Conservation (phyloP, 345 rosid species). For the Eucalyptus albens region DNA sequence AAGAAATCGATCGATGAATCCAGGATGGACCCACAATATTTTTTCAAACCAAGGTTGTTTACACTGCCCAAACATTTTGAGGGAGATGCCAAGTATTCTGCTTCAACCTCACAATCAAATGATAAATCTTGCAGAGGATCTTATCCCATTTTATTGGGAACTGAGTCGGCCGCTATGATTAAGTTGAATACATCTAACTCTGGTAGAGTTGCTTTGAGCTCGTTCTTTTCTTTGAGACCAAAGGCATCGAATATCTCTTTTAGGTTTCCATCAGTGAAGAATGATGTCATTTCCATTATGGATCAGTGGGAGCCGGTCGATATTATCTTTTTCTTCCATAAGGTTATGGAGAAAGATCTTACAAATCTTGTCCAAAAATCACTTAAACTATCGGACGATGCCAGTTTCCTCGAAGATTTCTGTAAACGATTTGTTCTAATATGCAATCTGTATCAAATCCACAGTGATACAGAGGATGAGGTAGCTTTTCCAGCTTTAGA, state of each 20-base stretch:
- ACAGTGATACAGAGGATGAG: constrained; percentile 72
- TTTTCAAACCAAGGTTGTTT: constrained; percentile 28
- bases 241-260: constrained; percentile 5
- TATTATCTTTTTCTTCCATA: constrained; percentile 68
- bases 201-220: constrained; percentile 24
- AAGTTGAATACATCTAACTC: constrained; percentile 27
- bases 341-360: constrained; percentile 68
- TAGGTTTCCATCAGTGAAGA: constrained; percentile 17
- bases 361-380: constrained; percentile 57
- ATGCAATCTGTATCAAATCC: constrained; percentile 40
- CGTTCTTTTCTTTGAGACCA: constrained; percentile 14
- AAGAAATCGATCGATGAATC: constrained; percentile 44
- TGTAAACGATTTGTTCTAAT: constrained; percentile 38
- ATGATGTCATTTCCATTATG: constrained; percentile 1
- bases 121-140: constrained; percentile 1
- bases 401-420: constrained; percentile 40
- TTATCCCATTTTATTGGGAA: constrained; percentile 2
- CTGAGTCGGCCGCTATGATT: neutral
- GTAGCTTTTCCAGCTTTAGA: constrained; percentile 78
- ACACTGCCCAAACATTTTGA: constrained; percentile 3
- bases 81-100: neutral
- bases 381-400: constrained; percentile 33
- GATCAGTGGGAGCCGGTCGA: constrained; percentile 48
- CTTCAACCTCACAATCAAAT: constrained; percentile 3
- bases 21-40: constrained; percentile 27